A percentile compares a stretch with the other conserved stretches of the same genome.
Evolutionary conservation across 805 yeast species (phyloP).

Genomic region (Clavispora fructus): DNA sequence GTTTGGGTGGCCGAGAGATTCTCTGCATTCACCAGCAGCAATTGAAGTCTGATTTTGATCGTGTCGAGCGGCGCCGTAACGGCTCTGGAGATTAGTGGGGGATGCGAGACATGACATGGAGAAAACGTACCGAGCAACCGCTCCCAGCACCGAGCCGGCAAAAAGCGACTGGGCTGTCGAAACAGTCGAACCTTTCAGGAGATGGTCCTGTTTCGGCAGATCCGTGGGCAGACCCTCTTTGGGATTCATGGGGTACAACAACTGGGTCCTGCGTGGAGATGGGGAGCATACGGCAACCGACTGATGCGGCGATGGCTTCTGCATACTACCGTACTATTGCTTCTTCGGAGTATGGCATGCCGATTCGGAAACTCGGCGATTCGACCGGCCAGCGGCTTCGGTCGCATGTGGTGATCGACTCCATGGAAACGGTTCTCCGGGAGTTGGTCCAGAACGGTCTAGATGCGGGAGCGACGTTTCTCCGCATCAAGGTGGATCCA

Average conservation of each 20-base stretch:
- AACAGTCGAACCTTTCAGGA: constrained; percentile 48
- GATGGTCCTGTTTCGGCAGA: constrained; percentile 33
- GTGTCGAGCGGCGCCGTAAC: constrained; percentile 76
- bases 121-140: constrained; percentile 35
- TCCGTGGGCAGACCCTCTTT: not conserved
- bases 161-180: constrained; percentile 48
- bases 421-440: constrained; percentile 38
- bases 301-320: not conserved
- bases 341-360: not conserved
- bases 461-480: constrained; percentile 44
- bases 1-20: constrained; percentile 27
- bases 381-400: constrained; percentile 8
- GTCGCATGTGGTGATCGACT: constrained; percentile 31
- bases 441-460: constrained; percentile 52
- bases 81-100: constrained; percentile 37
- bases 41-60: constrained; percentile 68
- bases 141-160: constrained; percentile 54
- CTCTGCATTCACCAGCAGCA: constrained; percentile 33
- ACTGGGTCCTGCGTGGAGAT: not conserved
- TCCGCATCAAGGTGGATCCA: constrained; percentile 32
- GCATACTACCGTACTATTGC: not conserved
- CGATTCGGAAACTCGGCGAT: not conserved
- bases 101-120: not conserved
- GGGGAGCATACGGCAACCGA: not conserved
- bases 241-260: not conserved